Conservation (phyloP, 306 rosid species). For the Pterocarpus macrocarpus region DNA sequence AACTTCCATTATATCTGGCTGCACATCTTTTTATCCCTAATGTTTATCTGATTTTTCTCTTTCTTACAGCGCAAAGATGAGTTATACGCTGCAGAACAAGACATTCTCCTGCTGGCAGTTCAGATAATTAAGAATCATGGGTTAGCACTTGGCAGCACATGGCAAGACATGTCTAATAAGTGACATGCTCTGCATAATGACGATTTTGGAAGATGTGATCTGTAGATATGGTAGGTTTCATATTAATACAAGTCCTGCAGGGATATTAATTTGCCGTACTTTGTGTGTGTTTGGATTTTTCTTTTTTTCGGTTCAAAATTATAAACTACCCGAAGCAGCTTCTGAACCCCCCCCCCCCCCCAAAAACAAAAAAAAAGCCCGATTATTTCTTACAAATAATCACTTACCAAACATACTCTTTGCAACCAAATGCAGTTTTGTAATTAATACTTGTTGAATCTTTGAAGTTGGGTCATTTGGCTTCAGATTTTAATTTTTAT, state of each 20-base stretch:
- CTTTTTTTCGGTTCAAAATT: no score
- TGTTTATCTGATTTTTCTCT: conserved; percentile 12
- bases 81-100: conserved; percentile 74
- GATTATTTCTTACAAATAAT: no score
- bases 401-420: no score
- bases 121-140: conserved; percentile 75
- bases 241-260: conserved; percentile 3
- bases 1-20: conserved; percentile 21
- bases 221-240: neutral
- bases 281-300: neutral
- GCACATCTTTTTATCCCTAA: neutral
- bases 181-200: conserved; percentile 23
- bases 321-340: no score
- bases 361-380: no score
- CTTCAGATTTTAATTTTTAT: conserved; percentile 27
- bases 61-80: conserved; percentile 74
- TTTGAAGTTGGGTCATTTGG: conserved; percentile 9
- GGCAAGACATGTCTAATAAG: conserved; percentile 38
- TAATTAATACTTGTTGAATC: neutral
- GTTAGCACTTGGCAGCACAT: conserved; percentile 62
- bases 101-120: conserved; percentile 73
- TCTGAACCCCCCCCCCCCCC: no score
- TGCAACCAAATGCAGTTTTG: conserved; percentile 15
- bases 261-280: conserved; percentile 1
- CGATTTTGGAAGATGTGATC: conserved; percentile 10